Percentiles rank a stretch among this genome's conserved stretches.
phyloP scores from a whole-genome alignment of 768 basidiomycete genomes.

The Psilocybe tampanensis region DNA sequence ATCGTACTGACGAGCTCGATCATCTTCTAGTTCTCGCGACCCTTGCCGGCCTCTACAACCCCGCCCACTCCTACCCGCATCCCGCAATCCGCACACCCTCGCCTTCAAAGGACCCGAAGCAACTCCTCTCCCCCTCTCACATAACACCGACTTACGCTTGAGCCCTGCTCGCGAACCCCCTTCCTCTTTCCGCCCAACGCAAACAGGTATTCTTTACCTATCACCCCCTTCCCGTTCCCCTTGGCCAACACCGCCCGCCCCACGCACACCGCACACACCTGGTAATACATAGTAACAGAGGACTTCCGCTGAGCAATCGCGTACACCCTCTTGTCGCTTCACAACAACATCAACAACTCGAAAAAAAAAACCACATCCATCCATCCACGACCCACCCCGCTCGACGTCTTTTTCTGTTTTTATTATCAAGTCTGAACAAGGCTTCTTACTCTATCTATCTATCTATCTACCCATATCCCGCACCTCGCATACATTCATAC shows the following conservation, averaged over 20 bases:
- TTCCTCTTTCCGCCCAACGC: too few species aligned
- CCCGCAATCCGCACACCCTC: neutral
- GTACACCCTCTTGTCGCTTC: conserved; percentile 30
- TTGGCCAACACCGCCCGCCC: conserved; percentile 14
- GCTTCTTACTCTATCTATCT: neutral
- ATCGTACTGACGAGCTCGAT: too few species aligned
- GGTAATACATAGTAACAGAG: conserved; percentile 24
- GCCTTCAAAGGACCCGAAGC: conserved; percentile 2
- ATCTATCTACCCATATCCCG: neutral
- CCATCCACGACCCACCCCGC: neutral
- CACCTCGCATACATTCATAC: neutral
- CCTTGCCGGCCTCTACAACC: conserved; percentile 3
- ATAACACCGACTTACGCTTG: conserved; percentile 54
- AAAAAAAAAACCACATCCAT: too few species aligned
- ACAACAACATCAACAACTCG: too few species aligned
- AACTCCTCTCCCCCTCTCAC: conserved; percentile 6
- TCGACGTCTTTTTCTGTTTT: conserved; percentile 2
- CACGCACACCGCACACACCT: neutral
- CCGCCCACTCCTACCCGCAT: neutral
- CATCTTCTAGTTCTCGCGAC: conserved; percentile 12
- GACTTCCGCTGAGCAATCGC: conserved; percentile 51
- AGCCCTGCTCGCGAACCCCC: conserved; percentile 64
- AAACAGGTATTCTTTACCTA: too few species aligned
- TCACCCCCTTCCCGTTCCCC: neutral
- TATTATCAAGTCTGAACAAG: neutral